Base-by-base conservation (phyloP, 2,329 filamentous ascomycete genomes). In the Xylaria sp. region DNA sequence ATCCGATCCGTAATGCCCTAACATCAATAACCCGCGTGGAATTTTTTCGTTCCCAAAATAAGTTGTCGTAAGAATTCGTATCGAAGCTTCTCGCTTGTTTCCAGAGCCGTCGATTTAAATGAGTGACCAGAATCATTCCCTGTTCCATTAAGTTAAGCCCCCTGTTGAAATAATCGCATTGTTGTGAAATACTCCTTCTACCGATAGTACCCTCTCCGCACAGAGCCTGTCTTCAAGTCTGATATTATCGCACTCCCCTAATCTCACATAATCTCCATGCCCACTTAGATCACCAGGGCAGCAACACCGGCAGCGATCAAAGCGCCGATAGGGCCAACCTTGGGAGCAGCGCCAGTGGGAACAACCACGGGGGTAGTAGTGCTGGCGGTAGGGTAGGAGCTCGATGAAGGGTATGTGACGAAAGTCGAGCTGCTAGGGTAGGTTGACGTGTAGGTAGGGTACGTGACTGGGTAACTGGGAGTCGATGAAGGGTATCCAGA, bases 271-370 rank as follows among this genome's bases (percentile, higher is more conserved):
- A 13, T 25, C 40, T 62, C n/a, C 5, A 47, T 13, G 13, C 21
- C 50, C 57, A 27, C 55, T 68, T 66, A 72, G 16, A 72, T 51
- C 12, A 60, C 68, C 35, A 72, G 23, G 42, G 58, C 70, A 51
- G 42, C 51, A 29, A 72, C 21, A 57, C 48, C 70, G 48, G 55
- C 65, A 25, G 42, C 68, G 6, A 72, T 25, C 55, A 70, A 32
- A 35, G 60, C 60, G 8, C 70, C 68, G 35, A 66, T 25, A 9
- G 70, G 65, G 8, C 68, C 68, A 8, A 55, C 53, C 63, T 64
- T 72, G 32, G 32, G 58, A 27, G 70, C 70, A 3, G 62, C 68
- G 5, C 32, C 70, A 1, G 70, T 72, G 12, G 70, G 70, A 16
- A 71, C 25, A n/a, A 32, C 6, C 13, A 65, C 60, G 29, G 68